Evolutionary conservation across 2,329 filamentous ascomycete species (phyloP), one percentile per base, ranked within the genome.

Genomic region (Neopestalotiopsis clavispora): DNA sequence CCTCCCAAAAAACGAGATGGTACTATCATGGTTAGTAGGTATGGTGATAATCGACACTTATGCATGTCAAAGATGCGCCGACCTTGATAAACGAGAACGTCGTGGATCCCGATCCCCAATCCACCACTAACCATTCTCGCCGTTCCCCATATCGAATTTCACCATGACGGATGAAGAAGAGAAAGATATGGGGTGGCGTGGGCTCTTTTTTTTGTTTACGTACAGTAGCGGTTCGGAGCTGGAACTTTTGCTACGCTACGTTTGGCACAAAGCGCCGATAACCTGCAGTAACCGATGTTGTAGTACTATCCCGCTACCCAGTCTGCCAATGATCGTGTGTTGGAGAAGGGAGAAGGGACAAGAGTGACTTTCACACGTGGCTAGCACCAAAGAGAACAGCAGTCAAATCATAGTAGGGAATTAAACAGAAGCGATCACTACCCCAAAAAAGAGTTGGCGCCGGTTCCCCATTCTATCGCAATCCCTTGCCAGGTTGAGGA

Each of bases 181-280:
- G 23, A 28, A 28, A 28, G 23, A 28, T 28, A 28, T 28, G 23
- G 23, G 23, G 23, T 2, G 23, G 23, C 23, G 23, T 28, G 23
- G 23, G 2, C 23, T 28, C 23, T 28, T 28, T 28, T 23, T 28
- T 28, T 28, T 28, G 17, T 17, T 52, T 52, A 20, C 17, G 45
- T 52, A 49, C 42, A 49, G 42, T 49, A 20, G 45, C 17, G 5
- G 14, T 20, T 20, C 45, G 45, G 45, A 52, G 45, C 45, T 52
- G 45, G 45, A 20, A 52, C 45, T 52, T 52, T 52, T 52, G 45
- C 45, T 52, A 52, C n/a, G n/a, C 45, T 52, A 52, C 45, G 17
- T 52, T 52, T 52, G 42, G 45, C 45, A n/a, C 45, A 52, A 38
- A 52, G 45, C n/a, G n/a, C n/a, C 45, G 45, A 52, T n/a, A 52